Percentiles rank a stretch among this genome's conserved stretches.
These are phyloP conservation scores for Chlorella sp. DNA, from an alignment of 139 green algal species.

Conservation along the genomic window DNA sequence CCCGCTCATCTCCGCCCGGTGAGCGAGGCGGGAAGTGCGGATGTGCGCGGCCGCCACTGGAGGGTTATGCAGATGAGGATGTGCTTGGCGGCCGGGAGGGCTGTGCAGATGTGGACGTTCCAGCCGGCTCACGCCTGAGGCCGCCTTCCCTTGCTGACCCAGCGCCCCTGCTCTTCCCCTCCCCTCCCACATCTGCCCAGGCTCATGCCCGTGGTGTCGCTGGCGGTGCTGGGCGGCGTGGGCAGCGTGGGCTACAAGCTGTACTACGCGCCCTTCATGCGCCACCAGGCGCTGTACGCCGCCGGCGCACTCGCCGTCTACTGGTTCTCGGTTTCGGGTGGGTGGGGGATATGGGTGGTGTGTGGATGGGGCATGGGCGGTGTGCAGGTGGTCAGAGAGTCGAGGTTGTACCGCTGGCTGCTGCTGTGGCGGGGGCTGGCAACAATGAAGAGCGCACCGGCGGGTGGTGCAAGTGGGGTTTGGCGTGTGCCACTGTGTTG, in stretches of 20 bases:
- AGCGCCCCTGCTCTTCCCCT: constrained; percentile 23
- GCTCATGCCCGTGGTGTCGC: constrained; percentile 41
- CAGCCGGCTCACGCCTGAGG: too few relatives aligned
- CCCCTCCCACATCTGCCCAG: neutral
- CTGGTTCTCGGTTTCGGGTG: constrained; percentile 66
- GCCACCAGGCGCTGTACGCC: constrained; percentile 52
- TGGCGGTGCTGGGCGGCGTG: constrained; percentile 35
- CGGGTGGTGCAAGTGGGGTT: too few relatives aligned
- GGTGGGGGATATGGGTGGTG: neutral
- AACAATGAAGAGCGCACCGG: neutral
- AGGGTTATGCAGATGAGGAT: too few relatives aligned
- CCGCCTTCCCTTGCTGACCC: too few relatives aligned
- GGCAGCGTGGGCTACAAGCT: constrained; percentile 50
- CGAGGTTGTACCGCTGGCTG: neutral
- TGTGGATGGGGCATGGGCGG: neutral
- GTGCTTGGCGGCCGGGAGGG: too few relatives aligned
- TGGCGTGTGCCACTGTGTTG: too few relatives aligned
- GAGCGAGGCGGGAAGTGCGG: neutral
- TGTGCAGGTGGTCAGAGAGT: neutral
- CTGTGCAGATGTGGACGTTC: too few relatives aligned
- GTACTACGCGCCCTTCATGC: constrained; percentile 62
- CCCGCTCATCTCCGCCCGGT: constrained; percentile 50
- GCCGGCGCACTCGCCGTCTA: constrained; percentile 61
- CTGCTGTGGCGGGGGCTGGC: neutral
- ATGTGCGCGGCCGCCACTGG: neutral